Conservation (phyloP, 495 filamentous ascomycete species). For the Xylaria palmicola region DNA sequence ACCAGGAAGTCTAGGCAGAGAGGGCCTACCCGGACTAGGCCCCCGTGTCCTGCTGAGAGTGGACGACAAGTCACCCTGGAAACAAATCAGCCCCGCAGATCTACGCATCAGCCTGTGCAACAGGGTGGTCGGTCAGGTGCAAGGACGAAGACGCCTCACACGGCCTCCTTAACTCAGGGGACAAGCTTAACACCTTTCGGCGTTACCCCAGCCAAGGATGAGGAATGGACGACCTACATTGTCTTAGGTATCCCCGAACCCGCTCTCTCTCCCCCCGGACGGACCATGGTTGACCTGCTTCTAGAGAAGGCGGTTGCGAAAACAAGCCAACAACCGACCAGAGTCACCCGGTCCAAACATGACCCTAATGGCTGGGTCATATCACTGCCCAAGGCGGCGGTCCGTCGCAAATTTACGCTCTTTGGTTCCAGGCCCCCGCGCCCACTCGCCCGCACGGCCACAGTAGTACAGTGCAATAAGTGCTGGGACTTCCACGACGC, state of each 20-base stretch:
- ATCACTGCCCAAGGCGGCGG: not conserved
- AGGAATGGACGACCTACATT: not conserved
- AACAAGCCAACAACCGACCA: not conserved
- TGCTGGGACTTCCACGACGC: conserved; percentile 2
- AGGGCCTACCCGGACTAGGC: not conserved
- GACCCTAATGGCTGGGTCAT: not conserved
- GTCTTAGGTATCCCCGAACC: not conserved
- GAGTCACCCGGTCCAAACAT: not conserved
- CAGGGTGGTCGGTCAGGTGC: not conserved
- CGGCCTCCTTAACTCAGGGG: not conserved
- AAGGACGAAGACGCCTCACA: not conserved
- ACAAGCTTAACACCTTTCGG: not conserved
- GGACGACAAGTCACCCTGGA: not conserved
- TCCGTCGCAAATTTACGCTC: not conserved
- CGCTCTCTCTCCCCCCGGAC: not conserved
- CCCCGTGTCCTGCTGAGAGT: not conserved
- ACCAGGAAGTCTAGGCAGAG: not conserved
- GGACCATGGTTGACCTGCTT: not conserved
- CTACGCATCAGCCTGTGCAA: not conserved
- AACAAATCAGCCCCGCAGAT: not conserved
- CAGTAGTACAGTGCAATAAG: not conserved
- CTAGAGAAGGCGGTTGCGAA: not conserved
- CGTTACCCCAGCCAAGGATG: not conserved
- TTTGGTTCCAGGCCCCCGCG: not conserved
- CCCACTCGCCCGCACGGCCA: not conserved